phyloP scores from a whole-genome alignment of 345 rosid species.

The Syzygium grande region DNA sequence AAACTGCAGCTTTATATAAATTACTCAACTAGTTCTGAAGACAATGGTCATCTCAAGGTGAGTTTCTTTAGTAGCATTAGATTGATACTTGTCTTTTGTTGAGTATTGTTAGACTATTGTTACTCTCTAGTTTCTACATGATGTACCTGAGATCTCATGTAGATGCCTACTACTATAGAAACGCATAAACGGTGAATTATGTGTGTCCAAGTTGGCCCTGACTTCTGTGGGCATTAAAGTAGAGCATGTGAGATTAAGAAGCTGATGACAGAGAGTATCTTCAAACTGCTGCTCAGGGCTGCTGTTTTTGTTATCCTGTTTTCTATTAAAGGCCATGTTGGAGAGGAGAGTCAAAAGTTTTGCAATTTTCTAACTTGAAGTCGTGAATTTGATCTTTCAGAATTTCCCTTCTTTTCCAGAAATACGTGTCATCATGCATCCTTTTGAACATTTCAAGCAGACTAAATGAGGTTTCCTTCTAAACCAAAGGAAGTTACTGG shows the following conservation, averaged over 20 bases:
- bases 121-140: not conserved
- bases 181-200: not conserved
- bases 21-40: conserved; percentile 82
- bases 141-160: not conserved
- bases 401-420: not conserved
- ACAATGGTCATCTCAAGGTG: conserved; percentile 74
- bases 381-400: not conserved
- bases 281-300: not conserved
- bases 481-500: not conserved
- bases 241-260: not conserved
- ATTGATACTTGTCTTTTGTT: not conserved
- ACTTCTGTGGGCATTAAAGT: not conserved
- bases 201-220: not conserved
- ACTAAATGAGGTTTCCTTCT: not conserved
- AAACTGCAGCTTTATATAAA: conserved; percentile 73
- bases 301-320: not conserved
- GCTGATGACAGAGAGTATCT: not conserved
- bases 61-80: not conserved
- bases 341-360: not conserved
- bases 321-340: not conserved
- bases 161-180: not conserved
- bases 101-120: not conserved
- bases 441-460: not conserved
- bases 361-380: not conserved
- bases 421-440: not conserved